Conservation (phyloP, 83 land plant species). For the Diphasiastrum complanatum region DNA sequence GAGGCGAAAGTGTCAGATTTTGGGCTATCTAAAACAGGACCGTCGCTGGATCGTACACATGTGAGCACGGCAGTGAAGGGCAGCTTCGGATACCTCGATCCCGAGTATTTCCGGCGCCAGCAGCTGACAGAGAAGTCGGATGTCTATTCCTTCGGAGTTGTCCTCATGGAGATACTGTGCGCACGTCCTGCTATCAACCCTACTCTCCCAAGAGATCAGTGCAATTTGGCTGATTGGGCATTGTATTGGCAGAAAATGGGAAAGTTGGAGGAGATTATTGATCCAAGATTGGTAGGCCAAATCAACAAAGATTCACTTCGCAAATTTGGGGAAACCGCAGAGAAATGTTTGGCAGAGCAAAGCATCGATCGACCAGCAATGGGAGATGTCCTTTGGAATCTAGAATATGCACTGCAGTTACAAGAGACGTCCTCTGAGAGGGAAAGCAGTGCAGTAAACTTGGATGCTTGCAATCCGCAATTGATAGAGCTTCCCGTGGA, state of each 20-base stretch:
- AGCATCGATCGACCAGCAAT: slow-evolving; percentile 75
- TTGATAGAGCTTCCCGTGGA: slow-evolving; percentile 2
- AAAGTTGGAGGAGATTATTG: slow-evolving; percentile 63
- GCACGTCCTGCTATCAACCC: slow-evolving; percentile 70
- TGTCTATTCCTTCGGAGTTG: slow-evolving; percentile 81
- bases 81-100: slow-evolving; percentile 81
- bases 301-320: slow-evolving; percentile 50
- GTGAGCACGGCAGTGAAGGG: slow-evolving; percentile 92
- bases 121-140: slow-evolving; percentile 79
- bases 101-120: slow-evolving; percentile 70
- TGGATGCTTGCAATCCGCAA: slow-evolving; percentile 28
- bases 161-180: slow-evolving; percentile 69
- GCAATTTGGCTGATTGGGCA: slow-evolving; percentile 76
- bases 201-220: slow-evolving; percentile 61
- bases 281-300: slow-evolving; percentile 41
- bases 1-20: slow-evolving; percentile 86
- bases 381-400: slow-evolving; percentile 82
- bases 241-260: slow-evolving; percentile 77
- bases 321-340: slow-evolving; percentile 70
- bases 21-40: slow-evolving; percentile 69
- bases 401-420: slow-evolving; percentile 69
- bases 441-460: slow-evolving; percentile 45
- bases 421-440: slow-evolving; percentile 59
- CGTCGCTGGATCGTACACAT: slow-evolving; percentile 66
- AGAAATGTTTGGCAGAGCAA: slow-evolving; percentile 65